Conservation (phyloP, 2,329 filamentous ascomycete species). For the Beauveria bassiana region DNA sequence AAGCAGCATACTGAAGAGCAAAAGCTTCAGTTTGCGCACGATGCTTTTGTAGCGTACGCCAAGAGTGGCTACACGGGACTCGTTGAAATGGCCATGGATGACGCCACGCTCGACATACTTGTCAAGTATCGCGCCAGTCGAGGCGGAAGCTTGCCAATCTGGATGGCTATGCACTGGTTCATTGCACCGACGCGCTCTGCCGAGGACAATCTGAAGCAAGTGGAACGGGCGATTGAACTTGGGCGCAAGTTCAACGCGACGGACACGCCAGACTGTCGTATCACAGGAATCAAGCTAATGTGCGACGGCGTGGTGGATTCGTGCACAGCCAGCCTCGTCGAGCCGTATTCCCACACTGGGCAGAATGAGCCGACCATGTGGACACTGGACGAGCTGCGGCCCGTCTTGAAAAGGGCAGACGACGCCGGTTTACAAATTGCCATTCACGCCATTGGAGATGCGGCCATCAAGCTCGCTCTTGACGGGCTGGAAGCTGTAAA, state of each 20-base stretch:
- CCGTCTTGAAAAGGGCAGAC: slow-evolving; percentile 45
- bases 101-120: slow-evolving; percentile 34
- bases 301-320: slow-evolving; percentile 56
- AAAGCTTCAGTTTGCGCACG: slow-evolving; percentile 27
- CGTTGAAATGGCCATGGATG: slow-evolving; percentile 42
- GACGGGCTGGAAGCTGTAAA: slow-evolving; percentile 39
- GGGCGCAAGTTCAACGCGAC: slow-evolving; percentile 26
- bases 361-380: slow-evolving; percentile 43
- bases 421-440: slow-evolving; percentile 49
- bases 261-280: slow-evolving; percentile 33
- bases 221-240: slow-evolving; percentile 31
- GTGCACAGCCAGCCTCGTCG: slow-evolving; percentile 50
- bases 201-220: slow-evolving; percentile 27
- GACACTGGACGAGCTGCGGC: slow-evolving; percentile 41
- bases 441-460: slow-evolving; percentile 56
- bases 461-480: slow-evolving; percentile 47
- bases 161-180: slow-evolving; percentile 37
- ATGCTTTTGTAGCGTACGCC: slow-evolving; percentile 32
- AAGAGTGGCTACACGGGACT: slow-evolving; percentile 34
- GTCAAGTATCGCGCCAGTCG: slow-evolving; percentile 23
- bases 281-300: slow-evolving; percentile 56
- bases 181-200: slow-evolving; percentile 28
- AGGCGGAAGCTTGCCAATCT: slow-evolving; percentile 22
- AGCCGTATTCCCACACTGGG: slow-evolving; percentile 45
- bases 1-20: slow-evolving; percentile 28